A percentile compares a stretch with the other conserved stretches of the same genome.
phyloP scores from a whole-genome alignment of 169 alveolate genomes.

The Babesia sp. region DNA sequence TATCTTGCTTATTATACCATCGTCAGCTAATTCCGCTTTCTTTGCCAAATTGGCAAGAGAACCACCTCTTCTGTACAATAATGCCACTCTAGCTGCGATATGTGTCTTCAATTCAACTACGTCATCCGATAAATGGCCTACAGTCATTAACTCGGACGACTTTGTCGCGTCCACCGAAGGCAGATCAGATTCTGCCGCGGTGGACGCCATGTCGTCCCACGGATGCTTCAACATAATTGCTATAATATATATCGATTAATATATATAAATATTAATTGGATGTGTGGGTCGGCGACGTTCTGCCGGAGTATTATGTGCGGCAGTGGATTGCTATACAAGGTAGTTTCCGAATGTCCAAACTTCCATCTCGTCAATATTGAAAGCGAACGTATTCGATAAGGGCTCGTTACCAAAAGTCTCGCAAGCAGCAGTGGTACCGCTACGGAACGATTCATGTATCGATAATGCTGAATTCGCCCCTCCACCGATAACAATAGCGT shows the following conservation, averaged over 20 bases:
- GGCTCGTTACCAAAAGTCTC: slow-evolving; percentile 65
- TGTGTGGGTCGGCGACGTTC: neutral
- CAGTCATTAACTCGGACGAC: neutral
- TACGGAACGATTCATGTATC: slow-evolving; percentile 40
- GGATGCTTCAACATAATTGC: neutral
- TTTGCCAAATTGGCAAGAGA: neutral
- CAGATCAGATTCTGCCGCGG: slow-evolving; percentile 16
- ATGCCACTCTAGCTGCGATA: neutral
- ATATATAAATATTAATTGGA: neutral
- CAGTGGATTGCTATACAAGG: slow-evolving; percentile 1
- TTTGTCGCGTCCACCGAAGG: neutral
- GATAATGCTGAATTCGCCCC: slow-evolving; percentile 60
- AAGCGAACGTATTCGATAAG: slow-evolving; percentile 24
- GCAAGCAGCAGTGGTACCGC: slow-evolving; percentile 59
- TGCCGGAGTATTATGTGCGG: neutral
- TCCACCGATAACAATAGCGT: slow-evolving; percentile 60
- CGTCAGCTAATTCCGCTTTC: slow-evolving; percentile 1
- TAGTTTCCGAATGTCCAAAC: slow-evolving; percentile 67
- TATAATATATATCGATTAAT: neutral
- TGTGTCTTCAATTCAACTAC: slow-evolving; percentile 4
- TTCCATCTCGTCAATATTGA: slow-evolving; percentile 53
- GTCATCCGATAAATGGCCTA: neutral
- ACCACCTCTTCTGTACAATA: slow-evolving; percentile 13
- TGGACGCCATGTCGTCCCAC: slow-evolving; percentile 20
- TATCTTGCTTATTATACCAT: neutral